phyloP scores from a whole-genome alignment of 305 asterid genomes.

The Fraxinus xanthoxyloides region DNA sequence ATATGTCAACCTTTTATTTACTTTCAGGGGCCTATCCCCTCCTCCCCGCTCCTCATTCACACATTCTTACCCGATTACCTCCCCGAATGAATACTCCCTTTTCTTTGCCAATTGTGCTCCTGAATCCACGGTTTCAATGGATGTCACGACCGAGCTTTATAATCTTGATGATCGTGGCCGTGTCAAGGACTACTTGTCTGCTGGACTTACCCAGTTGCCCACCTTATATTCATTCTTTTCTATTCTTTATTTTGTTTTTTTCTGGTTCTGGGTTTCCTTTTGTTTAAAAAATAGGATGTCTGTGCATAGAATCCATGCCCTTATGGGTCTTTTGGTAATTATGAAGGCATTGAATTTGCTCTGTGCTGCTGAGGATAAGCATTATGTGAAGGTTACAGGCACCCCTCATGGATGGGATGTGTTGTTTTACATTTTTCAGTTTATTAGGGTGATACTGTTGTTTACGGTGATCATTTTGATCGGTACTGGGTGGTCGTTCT shows the following conservation, averaged over 20 bases:
- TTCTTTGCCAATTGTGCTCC: constrained; percentile 93
- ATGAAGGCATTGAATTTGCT: constrained; percentile 88
- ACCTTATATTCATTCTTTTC: constrained; percentile 66
- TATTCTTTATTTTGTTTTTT: constrained; percentile 54
- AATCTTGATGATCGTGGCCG: constrained; percentile 61
- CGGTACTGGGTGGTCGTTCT: constrained; percentile 98
- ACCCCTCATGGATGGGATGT: constrained; percentile 99
- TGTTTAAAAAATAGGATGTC: constrained; percentile 56
- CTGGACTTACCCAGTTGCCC: constrained; percentile 87
- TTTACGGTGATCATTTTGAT: constrained; percentile 89
- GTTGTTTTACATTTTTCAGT: constrained; percentile 91
- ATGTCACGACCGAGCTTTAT: constrained; percentile 79
- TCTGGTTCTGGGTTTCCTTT: constrained; percentile 57
- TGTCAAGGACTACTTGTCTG: constrained; percentile 72
- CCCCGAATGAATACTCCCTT: constrained; percentile 83
- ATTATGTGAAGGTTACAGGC: constrained; percentile 91
- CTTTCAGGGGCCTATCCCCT: constrained; percentile 84
- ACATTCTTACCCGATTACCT: constrained; percentile 58
- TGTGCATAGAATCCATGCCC: constrained; percentile 82
- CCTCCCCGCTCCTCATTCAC: constrained; percentile 74
- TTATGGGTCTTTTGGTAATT: constrained; percentile 76
- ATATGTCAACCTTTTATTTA: constrained; percentile 53
- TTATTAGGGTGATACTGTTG: constrained; percentile 77
- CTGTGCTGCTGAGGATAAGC: constrained; percentile 95
- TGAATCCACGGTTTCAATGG: constrained; percentile 78